Conservation (phyloP, 805 yeast genomes). For the Saccharomyces eubayanus region DNA sequence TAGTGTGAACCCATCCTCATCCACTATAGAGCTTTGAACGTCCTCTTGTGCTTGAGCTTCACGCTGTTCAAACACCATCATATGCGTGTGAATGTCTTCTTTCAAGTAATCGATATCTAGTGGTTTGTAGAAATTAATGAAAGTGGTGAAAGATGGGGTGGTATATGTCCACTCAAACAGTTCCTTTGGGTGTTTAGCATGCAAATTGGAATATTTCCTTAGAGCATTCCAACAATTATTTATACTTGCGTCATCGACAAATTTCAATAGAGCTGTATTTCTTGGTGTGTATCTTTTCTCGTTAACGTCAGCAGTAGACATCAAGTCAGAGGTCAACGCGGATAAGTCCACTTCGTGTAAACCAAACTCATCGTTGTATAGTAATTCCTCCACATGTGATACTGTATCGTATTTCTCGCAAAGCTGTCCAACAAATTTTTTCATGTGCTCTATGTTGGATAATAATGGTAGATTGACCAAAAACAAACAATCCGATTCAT, state of each 20-base stretch:
- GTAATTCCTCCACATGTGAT: conserved; percentile 49
- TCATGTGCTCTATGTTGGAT: conserved; percentile 44
- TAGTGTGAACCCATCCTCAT: conserved; percentile 88
- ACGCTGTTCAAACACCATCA: conserved; percentile 58
- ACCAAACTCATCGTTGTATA: conserved; percentile 36
- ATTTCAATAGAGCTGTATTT: conserved; percentile 63
- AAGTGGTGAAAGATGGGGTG: conserved; percentile 35
- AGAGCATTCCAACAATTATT: conserved; percentile 53
- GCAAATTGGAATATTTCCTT: conserved; percentile 35
- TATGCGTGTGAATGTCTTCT: conserved; percentile 47
- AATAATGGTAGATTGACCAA: conserved; percentile 66
- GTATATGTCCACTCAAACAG: conserved; percentile 32
- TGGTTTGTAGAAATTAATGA: conserved; percentile 36
- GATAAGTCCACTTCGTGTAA: conserved; percentile 45
- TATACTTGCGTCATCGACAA: conserved; percentile 57
- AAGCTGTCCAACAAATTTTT: conserved; percentile 47
- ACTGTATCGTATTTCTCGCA: conserved; percentile 41
- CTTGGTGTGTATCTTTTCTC: conserved; percentile 49
- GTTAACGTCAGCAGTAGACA: conserved; percentile 28
- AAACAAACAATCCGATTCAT: conserved; percentile 53
- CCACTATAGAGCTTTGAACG: conserved; percentile 55
- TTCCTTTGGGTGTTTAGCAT: conserved; percentile 34
- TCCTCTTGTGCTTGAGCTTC: conserved; percentile 57
- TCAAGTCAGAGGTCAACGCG: conserved; percentile 50
- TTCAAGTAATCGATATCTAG: conserved; percentile 45